Evolutionary conservation across 805 yeast species (phyloP).

Genomic region (Candida sithepensis): DNA sequence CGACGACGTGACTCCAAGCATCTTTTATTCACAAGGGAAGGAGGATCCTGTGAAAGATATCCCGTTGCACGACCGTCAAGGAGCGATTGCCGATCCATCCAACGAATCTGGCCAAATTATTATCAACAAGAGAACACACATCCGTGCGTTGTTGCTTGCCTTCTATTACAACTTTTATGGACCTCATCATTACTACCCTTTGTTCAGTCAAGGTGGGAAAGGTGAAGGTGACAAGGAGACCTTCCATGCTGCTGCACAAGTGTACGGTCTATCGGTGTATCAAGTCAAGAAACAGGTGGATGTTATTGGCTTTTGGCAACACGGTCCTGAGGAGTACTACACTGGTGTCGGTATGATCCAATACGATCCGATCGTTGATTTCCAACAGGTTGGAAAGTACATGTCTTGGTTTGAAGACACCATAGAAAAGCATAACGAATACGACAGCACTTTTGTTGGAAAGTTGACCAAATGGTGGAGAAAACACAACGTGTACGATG

Average conservation of each 20-base stretch:
- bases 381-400: conserved; percentile 18
- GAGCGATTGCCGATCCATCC: conserved; percentile 50
- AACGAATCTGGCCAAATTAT: conserved; percentile 56
- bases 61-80: conserved; percentile 50
- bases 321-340: conserved; percentile 26
- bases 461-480: conserved; percentile 13
- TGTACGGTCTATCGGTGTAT: conserved; percentile 39
- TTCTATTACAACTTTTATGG: conserved; percentile 53
- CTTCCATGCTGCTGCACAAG: conserved; percentile 50
- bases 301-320: conserved; percentile 45
- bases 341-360: conserved; percentile 59
- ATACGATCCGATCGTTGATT: conserved; percentile 47
- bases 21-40: conserved; percentile 12
- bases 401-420: conserved; percentile 14
- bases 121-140: conserved; percentile 46
- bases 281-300: conserved; percentile 48
- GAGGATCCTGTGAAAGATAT: conserved; percentile 20
- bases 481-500: conserved; percentile 13
- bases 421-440: conserved; percentile 2
- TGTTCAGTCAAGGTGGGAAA: conserved; percentile 42
- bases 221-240: conserved; percentile 65
- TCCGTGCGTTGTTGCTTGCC: conserved; percentile 43
- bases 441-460: conserved; percentile 7
- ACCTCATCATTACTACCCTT: conserved; percentile 43
- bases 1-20: conserved; percentile 28